Evolutionary conservation across 345 rosid genomes (phyloP).

Genomic region (Psidium friedrichsthalianum): DNA sequence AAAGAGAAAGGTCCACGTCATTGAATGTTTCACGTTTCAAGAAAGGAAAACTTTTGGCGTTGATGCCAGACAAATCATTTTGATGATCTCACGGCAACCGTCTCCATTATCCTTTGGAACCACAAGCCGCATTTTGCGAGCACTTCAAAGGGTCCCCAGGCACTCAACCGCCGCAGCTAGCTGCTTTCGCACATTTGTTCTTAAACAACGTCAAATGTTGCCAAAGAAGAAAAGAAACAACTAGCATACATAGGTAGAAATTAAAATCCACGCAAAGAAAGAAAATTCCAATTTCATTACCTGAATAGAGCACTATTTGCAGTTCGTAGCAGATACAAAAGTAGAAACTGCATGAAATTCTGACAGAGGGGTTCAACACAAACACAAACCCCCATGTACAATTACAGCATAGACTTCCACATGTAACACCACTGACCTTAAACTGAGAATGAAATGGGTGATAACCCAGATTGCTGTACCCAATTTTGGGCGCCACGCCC

Average conservation of each 20-base stretch:
- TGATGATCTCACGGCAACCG: background rate
- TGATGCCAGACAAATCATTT: background rate
- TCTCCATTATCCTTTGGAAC: background rate
- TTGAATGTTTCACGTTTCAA: background rate
- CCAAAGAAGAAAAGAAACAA: background rate
- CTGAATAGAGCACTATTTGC: background rate
- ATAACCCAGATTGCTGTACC: constrained; percentile 77
- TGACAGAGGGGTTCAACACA: background rate
- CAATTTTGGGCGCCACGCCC: constrained; percentile 40
- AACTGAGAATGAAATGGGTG: constrained; percentile 97
- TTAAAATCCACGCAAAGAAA: background rate
- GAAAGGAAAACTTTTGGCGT: background rate
- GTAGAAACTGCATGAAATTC: background rate
- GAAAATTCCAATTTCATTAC: background rate
- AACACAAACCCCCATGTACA: background rate
- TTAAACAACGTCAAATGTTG: background rate
- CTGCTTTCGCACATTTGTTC: background rate
- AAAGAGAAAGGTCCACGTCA: background rate
- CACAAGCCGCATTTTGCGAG: background rate
- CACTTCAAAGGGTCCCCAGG: background rate
- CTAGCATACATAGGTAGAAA: background rate
- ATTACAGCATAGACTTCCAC: background rate
- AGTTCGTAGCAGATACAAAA: background rate
- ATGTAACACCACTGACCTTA: constrained; percentile 69
- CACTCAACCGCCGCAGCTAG: background rate